Conservation (phyloP, 805 yeast genomes). For the Hanseniaspora taiwanica region DNA sequence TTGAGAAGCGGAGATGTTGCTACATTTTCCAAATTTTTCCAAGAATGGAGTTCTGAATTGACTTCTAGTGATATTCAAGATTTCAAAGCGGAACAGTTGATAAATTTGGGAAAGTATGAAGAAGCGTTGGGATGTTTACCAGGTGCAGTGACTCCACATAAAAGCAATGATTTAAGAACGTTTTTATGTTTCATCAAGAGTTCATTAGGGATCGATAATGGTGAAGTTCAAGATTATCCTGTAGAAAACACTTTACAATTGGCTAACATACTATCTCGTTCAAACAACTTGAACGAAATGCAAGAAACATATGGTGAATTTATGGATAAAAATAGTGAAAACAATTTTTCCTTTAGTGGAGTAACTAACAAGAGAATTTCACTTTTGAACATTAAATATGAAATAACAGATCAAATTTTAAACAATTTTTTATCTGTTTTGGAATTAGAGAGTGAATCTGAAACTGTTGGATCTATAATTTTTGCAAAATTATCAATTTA, state of each 20-base stretch:
- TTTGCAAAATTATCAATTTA: slow-evolving; percentile 13
- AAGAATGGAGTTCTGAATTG: slow-evolving; percentile 10
- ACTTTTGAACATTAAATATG: slow-evolving; percentile 4
- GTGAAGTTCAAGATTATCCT: neutral
- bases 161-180: slow-evolving; percentile 13
- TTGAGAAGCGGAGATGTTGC: slow-evolving; percentile 15
- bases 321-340: neutral
- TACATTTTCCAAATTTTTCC: slow-evolving; percentile 9
- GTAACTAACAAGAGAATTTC: neutral
- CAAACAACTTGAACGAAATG: slow-evolving; percentile 11
- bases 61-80: slow-evolving; percentile 7
- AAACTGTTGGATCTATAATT: slow-evolving; percentile 3
- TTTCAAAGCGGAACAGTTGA: slow-evolving; percentile 15
- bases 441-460: slow-evolving; percentile 7
- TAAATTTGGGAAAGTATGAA: slow-evolving; percentile 11
- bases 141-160: slow-evolving; percentile 8
- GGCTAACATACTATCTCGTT: slow-evolving; percentile 16
- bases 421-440: slow-evolving; percentile 16
- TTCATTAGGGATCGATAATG: neutral
- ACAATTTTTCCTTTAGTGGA: too few relatives aligned
- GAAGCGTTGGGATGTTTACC: slow-evolving; percentile 12
- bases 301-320: slow-evolving; percentile 6
- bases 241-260: slow-evolving; percentile 18
- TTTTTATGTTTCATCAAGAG: slow-evolving; percentile 15
- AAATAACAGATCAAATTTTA: slow-evolving; percentile 17